These are phyloP conservation scores for Fusarium begoniae DNA, from an alignment of 2,329 filamentous ascomycete genomes.

Conservation along the genomic window DNA sequence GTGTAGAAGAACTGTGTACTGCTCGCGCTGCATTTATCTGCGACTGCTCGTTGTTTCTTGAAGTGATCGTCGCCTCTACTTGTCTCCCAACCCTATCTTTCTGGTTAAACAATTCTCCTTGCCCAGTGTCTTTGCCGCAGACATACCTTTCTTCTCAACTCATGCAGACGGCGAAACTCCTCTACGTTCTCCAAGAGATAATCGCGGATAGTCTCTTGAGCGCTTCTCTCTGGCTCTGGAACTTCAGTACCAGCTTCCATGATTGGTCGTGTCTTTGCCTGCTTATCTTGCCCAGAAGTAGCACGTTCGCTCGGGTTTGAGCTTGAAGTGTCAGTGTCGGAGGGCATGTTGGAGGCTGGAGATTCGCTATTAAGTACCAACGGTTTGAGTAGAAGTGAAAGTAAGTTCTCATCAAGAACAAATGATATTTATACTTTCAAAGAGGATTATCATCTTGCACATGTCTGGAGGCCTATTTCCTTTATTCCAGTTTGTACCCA, in stretches of 20 bases:
- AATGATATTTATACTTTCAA: neutral
- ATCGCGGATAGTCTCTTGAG: neutral
- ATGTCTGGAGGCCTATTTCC: neutral
- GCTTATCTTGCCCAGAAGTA: neutral
- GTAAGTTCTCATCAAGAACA: fast-evolving
- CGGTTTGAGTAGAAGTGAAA: neutral
- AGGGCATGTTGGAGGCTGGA: neutral
- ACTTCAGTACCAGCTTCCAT: too few species aligned
- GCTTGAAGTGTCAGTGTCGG: neutral
- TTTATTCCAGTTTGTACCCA: neutral
- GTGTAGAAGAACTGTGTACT: conserved; percentile 47
- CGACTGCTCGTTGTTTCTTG: conserved; percentile 47
- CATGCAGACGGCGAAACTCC: conserved; percentile 8
- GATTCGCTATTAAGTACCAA: neutral
- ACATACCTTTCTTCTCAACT: conserved; percentile 16
- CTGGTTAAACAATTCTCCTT: neutral
- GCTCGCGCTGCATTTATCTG: conserved; percentile 46
- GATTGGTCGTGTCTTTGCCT: neutral
- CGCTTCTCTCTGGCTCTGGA: neutral
- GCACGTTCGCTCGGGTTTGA: neutral
- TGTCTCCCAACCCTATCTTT: conserved; percentile 55
- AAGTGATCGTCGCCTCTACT: conserved; percentile 55
- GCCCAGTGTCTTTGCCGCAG: neutral
- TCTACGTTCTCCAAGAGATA: neutral
- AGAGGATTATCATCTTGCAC: neutral